Conservation (phyloP, 1,284 basidiomycete species). For the Leccinum cinnamomeum region DNA sequence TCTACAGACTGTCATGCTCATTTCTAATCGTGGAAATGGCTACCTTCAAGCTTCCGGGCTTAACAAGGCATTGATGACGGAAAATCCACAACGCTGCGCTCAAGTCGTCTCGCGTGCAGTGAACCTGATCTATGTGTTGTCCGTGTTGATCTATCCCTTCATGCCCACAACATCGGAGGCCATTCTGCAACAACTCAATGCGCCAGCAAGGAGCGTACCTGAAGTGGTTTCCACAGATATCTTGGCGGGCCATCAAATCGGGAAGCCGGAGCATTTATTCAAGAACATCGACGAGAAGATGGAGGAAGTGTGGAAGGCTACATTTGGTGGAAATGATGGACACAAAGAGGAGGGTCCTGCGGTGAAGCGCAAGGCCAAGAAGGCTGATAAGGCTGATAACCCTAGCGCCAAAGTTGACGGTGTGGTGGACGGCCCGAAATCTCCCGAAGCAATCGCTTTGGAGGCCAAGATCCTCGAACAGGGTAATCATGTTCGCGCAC, state of each 20-base stretch:
- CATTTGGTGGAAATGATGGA: conserved; percentile 71
- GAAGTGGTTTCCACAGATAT: conserved; percentile 75
- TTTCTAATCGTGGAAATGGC: conserved; percentile 91
- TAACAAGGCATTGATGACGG: conserved; percentile 85
- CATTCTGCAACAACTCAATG: conserved; percentile 89
- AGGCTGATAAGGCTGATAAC: conserved; percentile 33
- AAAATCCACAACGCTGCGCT: conserved; percentile 83
- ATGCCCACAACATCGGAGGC: conserved; percentile 90
- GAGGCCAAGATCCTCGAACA: conserved; percentile 76
- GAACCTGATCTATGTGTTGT: conserved; percentile 93
- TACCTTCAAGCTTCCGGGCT: conserved; percentile 93
- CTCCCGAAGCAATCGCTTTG: conserved; percentile 60
- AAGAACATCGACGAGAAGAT: conserved; percentile 92
- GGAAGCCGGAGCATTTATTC: conserved; percentile 89
- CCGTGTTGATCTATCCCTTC: conserved; percentile 89
- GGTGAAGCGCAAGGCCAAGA: conserved; percentile 57
- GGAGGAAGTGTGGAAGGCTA: conserved; percentile 79
- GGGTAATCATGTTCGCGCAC: conserved; percentile 64
- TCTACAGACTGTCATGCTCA: conserved; percentile 84
- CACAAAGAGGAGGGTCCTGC: conserved; percentile 43
- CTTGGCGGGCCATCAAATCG: conserved; percentile 83
- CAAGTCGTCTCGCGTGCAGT: conserved; percentile 88
- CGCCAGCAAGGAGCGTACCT: conserved; percentile 80
- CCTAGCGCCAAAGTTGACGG: conserved; percentile 22
- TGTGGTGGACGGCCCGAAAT: conserved; percentile 48